Base-by-base conservation (phyloP, 2,329 filamentous ascomycete species). In the Furcasterigmium sp. region DNA sequence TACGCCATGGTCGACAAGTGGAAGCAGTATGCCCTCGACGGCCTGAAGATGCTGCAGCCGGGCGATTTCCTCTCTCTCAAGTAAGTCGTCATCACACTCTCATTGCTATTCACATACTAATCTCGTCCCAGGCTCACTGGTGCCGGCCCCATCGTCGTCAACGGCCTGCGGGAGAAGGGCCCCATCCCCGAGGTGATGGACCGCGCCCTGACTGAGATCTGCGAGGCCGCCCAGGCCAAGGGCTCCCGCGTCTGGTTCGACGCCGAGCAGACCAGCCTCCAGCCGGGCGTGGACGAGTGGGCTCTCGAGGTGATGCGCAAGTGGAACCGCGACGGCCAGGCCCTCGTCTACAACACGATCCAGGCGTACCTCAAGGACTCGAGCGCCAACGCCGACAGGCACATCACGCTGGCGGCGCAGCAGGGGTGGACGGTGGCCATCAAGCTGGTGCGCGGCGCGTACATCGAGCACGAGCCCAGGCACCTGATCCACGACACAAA, bases 361-460 rank as follows among this genome's bases (percentile, higher is more conserved):
- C 77, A 80, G 48, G 72, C 69, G 39, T 80, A 80, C 52, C 66
- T 80, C 15, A 73, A 74, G 54, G 59, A 60, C 40, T 73, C 70
- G 2, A 57, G 67, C 1, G 54, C 47, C 9, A 65, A 62, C 4
- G 51, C 80, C 3, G 59, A 64, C 1, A 49, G 58, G 20, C 72
- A 80, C 46, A 62, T 81, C 15, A 60, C 57, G 2, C 53, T 50
- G 0, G 76, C 77, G 0, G 51, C 59, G 7, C 58, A 69, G 3
- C 65, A 73, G 23, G 61, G 60, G 3, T 80, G 74, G 53, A 75
- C 71, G 0, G 64, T 77, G 0, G 76, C 76, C 14, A 59, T 78
- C 42, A 80, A 81, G 56, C 61, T 80, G 8, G 77, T 80, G 3
- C 67, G 76, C 13, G 75, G 76, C 18, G 77, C 76, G 14, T 80